phyloP scores from a whole-genome alignment of 192 early-diverging fungal genomes.

The Backusella psychrophila region DNA sequence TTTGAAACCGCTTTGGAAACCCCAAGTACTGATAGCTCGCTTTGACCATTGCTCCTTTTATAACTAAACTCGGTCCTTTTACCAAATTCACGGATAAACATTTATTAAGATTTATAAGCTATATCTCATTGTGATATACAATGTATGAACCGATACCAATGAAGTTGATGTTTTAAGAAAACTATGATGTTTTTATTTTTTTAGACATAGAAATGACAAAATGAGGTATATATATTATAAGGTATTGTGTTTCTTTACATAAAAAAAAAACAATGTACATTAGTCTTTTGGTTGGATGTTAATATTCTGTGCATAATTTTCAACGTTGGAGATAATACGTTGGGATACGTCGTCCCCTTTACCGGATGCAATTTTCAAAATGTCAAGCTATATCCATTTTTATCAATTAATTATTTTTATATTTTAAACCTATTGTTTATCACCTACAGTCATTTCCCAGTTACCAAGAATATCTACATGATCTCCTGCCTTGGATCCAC shows the following conservation, averaged over 20 bases:
- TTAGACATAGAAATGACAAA: no score
- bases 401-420: neutral
- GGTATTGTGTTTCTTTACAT: neutral
- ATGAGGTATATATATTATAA: no score
- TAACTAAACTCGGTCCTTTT: no score
- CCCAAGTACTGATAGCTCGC: no score
- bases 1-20: no score
- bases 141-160: no score
- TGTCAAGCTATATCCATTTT: slow-evolving; percentile 3
- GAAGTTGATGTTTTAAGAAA: no score
- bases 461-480: slow-evolving; percentile 90
- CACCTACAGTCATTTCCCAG: slow-evolving; percentile 54
- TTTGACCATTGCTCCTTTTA: no score
- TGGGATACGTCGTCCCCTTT: slow-evolving; percentile 11
- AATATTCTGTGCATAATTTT: neutral
- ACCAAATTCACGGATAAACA: no score
- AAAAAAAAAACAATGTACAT: neutral
- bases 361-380: slow-evolving; percentile 20
- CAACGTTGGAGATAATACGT: slow-evolving; percentile 25
- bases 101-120: no score
- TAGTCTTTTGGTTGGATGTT: neutral
- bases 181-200: no score
- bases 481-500: slow-evolving; percentile 71
- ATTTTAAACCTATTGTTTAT: neutral
- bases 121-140: no score